phyloP scores from a whole-genome alignment of 2,329 filamentous ascomycete genomes.

The Scedosporium minutisporum region DNA sequence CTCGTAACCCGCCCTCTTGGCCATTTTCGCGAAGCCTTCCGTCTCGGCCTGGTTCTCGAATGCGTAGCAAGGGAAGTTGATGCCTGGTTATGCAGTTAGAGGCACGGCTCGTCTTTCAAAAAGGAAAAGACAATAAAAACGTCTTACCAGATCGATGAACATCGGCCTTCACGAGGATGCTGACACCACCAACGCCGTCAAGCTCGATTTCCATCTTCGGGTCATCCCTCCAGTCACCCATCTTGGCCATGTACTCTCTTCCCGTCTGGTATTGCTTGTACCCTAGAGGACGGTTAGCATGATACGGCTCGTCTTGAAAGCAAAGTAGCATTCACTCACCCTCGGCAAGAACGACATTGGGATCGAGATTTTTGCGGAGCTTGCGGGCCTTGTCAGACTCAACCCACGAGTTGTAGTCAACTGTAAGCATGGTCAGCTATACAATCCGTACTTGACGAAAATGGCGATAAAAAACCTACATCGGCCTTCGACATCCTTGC shows the following conservation, averaged over 20 bases:
- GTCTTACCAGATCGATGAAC: constrained; percentile 81
- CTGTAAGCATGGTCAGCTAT: constrained; percentile 30
- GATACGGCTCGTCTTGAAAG: neutral
- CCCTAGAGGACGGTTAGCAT: constrained; percentile 38
- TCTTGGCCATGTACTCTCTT: constrained; percentile 76
- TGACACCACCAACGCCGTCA: constrained; percentile 93
- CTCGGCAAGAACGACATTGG: constrained; percentile 79
- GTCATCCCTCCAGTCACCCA: constrained; percentile 88
- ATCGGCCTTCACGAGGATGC: constrained; percentile 94
- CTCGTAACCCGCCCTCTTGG: constrained; percentile 85
- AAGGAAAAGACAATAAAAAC: neutral
- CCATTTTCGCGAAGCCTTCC: constrained; percentile 98
- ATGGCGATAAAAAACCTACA: constrained; percentile 47
- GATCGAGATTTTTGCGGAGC: constrained; percentile 62
- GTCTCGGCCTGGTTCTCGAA: constrained; percentile 99
- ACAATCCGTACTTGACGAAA: neutral
- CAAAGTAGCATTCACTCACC: constrained; percentile 36
- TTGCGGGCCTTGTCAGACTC: constrained; percentile 79
- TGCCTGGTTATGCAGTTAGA: constrained; percentile 44
- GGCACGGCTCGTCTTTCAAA: neutral
- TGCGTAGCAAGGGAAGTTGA: constrained; percentile 93
- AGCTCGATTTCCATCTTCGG: constrained; percentile 88
- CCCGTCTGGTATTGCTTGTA: constrained; percentile 92
- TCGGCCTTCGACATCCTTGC: constrained; percentile 82
- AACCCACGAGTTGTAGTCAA: constrained; percentile 99